Evolutionary conservation across 306 rosid species (phyloP), one percentile per base, ranked within the genome.

Genomic region (Pachyrhizus erosus): DNA sequence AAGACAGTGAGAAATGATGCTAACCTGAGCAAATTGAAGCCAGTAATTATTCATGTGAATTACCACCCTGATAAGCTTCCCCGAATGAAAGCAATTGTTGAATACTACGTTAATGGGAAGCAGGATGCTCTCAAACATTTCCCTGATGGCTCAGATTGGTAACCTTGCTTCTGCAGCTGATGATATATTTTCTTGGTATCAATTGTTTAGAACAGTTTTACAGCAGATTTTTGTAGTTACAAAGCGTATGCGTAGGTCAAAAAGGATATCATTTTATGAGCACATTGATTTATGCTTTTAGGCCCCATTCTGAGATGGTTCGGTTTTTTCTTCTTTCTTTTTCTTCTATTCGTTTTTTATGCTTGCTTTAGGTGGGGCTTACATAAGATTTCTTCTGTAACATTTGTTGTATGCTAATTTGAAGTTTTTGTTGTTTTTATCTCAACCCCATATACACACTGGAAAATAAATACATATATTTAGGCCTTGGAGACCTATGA

Each of bases 1-100:
- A 95, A 95, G 88, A 87, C 92, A 7, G 93, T 89, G 77, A 93
- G 98, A 82, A 86, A 95, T 40, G 92, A 95, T 77, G 85, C 78
- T 51, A 81, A 67, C 13, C 87, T 95, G 81, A 91, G 84, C 48
- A 93, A 93, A 87, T 20, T 93, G 48, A 93, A 85, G 80, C 99
- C 98, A 1, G 96, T 96, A 21, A 91, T 96, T 15, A 34, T 96
- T 79, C 99, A 96, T 5, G 90, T 93, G 37, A 96, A 96, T 82
- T 96, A 93, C 83, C 98, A 95, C 81, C 98, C 98, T 1, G 97
- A 89, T 85, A 93, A 95, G 85, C 86, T 90, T 86, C 89, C 89
- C 0, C 58, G 98, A 75, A 95, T 95, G 97, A 85, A 87, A 79
- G 98, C 98, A 12, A 11, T 95, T 37, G 96, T 93, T n/a, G 89